Evolutionary conservation across 306 rosid genomes (phyloP).

Genomic region (Rosa multiflora): DNA sequence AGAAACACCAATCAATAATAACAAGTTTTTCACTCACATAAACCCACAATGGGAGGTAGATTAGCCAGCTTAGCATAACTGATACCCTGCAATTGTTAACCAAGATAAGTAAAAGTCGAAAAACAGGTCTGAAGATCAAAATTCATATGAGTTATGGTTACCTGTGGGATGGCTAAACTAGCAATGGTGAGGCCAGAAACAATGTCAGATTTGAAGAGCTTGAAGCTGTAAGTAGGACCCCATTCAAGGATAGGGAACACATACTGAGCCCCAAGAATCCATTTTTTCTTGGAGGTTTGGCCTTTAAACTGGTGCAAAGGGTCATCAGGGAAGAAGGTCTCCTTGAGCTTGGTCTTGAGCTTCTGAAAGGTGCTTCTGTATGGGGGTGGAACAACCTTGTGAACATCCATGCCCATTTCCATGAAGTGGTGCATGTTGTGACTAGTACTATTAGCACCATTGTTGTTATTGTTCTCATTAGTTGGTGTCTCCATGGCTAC

Average conservation of each 20-base stretch:
- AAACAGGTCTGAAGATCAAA: neutral
- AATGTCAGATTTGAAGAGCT: conserved; percentile 81
- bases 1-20: neutral
- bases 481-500: conserved; percentile 21
- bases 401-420: conserved; percentile 55
- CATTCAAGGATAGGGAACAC: conserved; percentile 87
- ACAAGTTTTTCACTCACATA: conserved; percentile 55
- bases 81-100: conserved; percentile 55
- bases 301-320: conserved; percentile 92
- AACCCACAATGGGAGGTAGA: conserved; percentile 94
- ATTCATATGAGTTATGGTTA: neutral
- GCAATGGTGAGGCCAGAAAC: conserved; percentile 97
- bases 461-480: neutral
- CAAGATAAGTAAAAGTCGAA: neutral
- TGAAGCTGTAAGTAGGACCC: conserved; percentile 71
- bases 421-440: conserved; percentile 41
- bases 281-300: conserved; percentile 43
- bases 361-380: conserved; percentile 47
- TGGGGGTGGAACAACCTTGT: conserved; percentile 81
- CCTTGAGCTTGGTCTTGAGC: conserved; percentile 60
- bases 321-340: conserved; percentile 91
- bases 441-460: neutral
- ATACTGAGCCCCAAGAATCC: conserved; percentile 71
- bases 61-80: conserved; percentile 93
- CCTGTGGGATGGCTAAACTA: conserved; percentile 98